Base-by-base conservation (phyloP, 495 filamentous ascomycete genomes). In the Hypoxylon lienhwacheense region DNA sequence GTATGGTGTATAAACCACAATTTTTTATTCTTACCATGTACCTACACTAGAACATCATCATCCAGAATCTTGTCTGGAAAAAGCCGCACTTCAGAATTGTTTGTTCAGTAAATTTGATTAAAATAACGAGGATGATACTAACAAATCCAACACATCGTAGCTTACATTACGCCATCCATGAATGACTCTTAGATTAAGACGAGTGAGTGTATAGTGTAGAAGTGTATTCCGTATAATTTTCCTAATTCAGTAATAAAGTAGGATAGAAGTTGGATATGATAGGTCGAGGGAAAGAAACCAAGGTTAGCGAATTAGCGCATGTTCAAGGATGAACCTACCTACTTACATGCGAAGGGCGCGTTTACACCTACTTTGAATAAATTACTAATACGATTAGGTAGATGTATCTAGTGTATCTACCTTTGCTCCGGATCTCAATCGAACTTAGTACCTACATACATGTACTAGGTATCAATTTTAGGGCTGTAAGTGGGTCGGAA, bases 141-240 rank as follows among this genome's bases (percentile, higher is more conserved):
- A n/a, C 10, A 11, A 21, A 6, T 2, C 12, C 14, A 40, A 8
- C 6, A 11, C 28, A 17, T 12, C 1, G 8, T 43, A 14, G 6
- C 26, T 15, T 5, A 15, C 8, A 19, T 26, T 0, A 44, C 40
- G 32, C 47, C n/a, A n/a, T 51, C 25, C 49, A 24, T 41, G 25
- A 10, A 61, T 55, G 57, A 61, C 45, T 55, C 58, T 48, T 48
- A 42, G 52, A 55, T 55, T 52, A 36, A 47, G 47, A 55, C 48
- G 21, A 43, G 11, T 21, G n/a, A 14, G 12, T 4, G 22, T 11
- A 14, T 14, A 12, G 1, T n/a, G 31, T 25, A 25, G 25, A 28
- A 11, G n/a, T n/a, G 22, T 11, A 14, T 14, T 17, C 3, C 7
- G 31, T 25, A 25, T 31, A 28, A 11, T 54, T 21, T 49, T 44